Conservation (phyloP, 73 alveolate species). For the Paramecium sonneborni region DNA sequence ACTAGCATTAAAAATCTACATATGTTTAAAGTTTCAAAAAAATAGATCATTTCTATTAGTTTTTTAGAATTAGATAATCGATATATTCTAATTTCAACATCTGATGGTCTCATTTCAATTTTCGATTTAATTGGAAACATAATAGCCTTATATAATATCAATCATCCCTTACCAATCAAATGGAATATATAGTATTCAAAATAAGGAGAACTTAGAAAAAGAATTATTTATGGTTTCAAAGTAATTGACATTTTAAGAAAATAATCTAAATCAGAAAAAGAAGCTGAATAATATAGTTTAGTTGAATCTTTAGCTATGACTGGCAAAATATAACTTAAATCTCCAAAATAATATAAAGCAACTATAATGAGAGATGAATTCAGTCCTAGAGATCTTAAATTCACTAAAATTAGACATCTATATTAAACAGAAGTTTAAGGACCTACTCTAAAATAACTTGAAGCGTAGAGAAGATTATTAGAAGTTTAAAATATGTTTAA, state of each 20-base stretch:
- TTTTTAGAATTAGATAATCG: conserved; percentile 28
- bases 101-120: background rate
- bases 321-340: background rate
- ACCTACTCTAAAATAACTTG: conserved; percentile 38
- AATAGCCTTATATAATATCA: background rate
- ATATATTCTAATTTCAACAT: background rate
- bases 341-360: background rate
- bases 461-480: conserved; percentile 42
- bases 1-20: background rate
- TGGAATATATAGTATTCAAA: conserved; percentile 13
- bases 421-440: conserved; percentile 39
- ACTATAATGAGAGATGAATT: conserved; percentile 44
- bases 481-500: conserved; percentile 46
- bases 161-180: conserved; percentile 44
- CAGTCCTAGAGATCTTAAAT: conserved; percentile 50
- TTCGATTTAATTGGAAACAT: background rate
- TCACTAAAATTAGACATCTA: conserved; percentile 4
- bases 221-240: conserved; percentile 50
- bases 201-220: conserved; percentile 37
- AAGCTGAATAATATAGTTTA: conserved; percentile 31
- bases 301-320: background rate
- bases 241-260: conserved; percentile 49
- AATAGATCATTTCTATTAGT: background rate
- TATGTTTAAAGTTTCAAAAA: conserved; percentile 43
- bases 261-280: conserved; percentile 45